A percentile compares a stretch with the other conserved stretches of the same genome.
These are phyloP conservation scores for Phytomonas francai DNA, from an alignment of 208 protist species.

Conservation along the genomic window DNA sequence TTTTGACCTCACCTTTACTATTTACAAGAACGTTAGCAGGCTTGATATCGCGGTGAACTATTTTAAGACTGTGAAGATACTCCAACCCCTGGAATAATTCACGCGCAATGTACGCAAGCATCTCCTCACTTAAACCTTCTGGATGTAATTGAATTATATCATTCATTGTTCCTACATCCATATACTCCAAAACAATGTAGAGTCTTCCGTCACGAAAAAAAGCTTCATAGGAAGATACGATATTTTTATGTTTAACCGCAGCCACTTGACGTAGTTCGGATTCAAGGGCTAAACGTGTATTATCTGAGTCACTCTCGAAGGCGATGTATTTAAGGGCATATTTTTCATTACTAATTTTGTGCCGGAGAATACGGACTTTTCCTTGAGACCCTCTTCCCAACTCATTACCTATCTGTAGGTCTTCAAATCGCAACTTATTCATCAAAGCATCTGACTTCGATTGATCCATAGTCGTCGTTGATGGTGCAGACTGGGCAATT, in stretches of 20 bases:
- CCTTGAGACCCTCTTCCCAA: constrained; percentile 85
- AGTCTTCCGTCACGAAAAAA: constrained; percentile 84
- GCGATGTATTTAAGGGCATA: constrained; percentile 86
- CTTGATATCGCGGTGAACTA: constrained; percentile 95
- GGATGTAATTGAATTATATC: constrained; percentile 73
- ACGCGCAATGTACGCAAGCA: constrained; percentile 76
- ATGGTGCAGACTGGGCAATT: constrained; percentile 35
- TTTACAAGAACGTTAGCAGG: constrained; percentile 96
- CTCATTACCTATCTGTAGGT: constrained; percentile 66
- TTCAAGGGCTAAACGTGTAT: constrained; percentile 55
- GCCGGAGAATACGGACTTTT: constrained; percentile 76
- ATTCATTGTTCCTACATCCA: constrained; percentile 84
- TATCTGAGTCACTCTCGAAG: constrained; percentile 67
- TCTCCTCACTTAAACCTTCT: constrained; percentile 60
- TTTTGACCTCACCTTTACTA: constrained; percentile 92
- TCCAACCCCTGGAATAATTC: constrained; percentile 80
- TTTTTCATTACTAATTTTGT: constrained; percentile 58
- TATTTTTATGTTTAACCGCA: constrained; percentile 79
- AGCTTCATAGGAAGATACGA: constrained; percentile 86
- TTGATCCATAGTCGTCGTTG: constrained; percentile 11
- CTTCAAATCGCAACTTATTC: constrained; percentile 84
- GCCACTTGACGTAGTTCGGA: constrained; percentile 76
- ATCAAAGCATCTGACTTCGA: constrained; percentile 34
- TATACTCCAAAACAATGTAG: constrained; percentile 88
- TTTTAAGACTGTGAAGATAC: constrained; percentile 77